Evolutionary conservation across 768 basidiomycete genomes (phyloP).

Genomic region (Tylopilus vinaceipallidus): DNA sequence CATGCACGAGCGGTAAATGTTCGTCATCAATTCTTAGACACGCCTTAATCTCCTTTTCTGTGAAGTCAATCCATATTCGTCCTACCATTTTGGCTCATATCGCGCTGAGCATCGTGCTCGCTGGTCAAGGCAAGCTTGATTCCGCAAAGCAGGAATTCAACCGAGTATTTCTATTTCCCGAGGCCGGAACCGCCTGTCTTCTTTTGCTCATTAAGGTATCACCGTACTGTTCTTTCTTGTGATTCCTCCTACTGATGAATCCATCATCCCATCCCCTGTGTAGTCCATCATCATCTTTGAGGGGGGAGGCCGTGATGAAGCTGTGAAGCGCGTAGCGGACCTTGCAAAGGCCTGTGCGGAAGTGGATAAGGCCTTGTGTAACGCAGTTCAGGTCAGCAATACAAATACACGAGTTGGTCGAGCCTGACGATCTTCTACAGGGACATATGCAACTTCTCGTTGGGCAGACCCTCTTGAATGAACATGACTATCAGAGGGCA

Average conservation of each 20-base stretch:
- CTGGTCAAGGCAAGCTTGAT: neutral
- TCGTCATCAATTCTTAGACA: neutral
- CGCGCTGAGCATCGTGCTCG: neutral
- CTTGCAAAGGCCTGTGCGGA: neutral
- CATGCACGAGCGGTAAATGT: neutral
- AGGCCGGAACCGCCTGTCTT: neutral
- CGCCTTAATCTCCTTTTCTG: neutral
- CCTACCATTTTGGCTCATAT: neutral
- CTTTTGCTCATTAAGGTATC: neutral
- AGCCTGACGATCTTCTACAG: neutral
- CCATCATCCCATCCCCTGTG: neutral
- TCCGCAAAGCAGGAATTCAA: neutral
- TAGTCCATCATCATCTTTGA: neutral
- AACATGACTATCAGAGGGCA: neutral
- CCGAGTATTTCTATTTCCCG: neutral
- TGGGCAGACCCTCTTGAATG: neutral
- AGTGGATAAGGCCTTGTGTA: neutral
- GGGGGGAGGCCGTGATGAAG: neutral
- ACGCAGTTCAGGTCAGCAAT: neutral
- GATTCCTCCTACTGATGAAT: neutral
- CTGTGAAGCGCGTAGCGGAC: neutral
- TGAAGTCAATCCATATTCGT: neutral
- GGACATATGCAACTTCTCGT: neutral
- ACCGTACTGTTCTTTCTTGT: no score
- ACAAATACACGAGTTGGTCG: neutral